These are phyloP conservation scores for Paramecium primaurelia DNA, from an alignment of 73 alveolate species.

Conservation along the genomic window DNA sequence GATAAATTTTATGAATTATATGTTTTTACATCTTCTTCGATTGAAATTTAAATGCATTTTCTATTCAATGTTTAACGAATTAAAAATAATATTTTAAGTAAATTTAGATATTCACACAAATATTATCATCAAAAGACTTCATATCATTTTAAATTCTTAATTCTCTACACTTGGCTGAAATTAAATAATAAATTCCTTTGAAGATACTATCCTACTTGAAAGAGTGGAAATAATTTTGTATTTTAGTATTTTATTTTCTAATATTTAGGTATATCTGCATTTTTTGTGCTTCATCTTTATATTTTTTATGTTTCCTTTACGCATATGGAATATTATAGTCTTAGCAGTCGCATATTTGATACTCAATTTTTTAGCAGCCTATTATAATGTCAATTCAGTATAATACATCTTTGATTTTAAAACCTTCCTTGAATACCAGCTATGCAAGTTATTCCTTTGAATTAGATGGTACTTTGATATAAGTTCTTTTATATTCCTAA, in stretches of 20 bases:
- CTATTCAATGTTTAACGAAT: neutral
- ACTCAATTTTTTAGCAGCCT: neutral
- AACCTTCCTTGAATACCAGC: neutral
- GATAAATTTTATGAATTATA: too few relatives aligned
- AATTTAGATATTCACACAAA: neutral
- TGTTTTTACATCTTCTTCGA: neutral
- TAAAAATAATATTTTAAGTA: neutral
- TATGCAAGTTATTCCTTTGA: neutral
- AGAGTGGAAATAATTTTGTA: neutral
- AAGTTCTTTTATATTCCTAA: slow-evolving; percentile 13
- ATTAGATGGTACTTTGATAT: neutral
- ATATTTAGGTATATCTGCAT: neutral
- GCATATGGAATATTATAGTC: neutral
- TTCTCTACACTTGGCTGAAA: neutral
- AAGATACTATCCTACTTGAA: neutral
- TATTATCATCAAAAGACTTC: neutral
- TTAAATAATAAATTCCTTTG: neutral
- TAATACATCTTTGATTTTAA: neutral
- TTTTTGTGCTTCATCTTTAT: neutral
- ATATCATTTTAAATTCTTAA: neutral
- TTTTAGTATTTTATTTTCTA: neutral
- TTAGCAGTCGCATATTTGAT: slow-evolving; percentile 35
- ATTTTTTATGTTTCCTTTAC: neutral
- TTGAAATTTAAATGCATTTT: neutral
- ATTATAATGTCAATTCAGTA: neutral